These are phyloP conservation scores for Mortierella sp. DNA, from an alignment of 371 early-diverging fungal species.

Conservation along the genomic window DNA sequence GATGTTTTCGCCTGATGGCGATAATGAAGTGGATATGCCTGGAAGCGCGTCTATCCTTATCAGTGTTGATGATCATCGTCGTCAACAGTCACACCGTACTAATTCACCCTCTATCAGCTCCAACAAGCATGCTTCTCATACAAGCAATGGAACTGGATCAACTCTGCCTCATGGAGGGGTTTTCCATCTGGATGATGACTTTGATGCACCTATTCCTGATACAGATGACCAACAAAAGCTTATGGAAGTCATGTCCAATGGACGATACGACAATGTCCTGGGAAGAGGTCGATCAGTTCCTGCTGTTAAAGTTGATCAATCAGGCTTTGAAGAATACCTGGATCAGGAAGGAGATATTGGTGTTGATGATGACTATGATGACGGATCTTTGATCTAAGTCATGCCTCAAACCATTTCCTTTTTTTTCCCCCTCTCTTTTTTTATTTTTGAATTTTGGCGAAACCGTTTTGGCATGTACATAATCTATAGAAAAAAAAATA, in stretches of 20 bases:
- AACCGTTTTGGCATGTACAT: slow-evolving; percentile 1
- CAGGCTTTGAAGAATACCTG: slow-evolving; percentile 8
- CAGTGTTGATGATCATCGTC: slow-evolving; percentile 6
- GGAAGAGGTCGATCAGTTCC: slow-evolving; percentile 10
- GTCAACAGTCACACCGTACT: neutral
- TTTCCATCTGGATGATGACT: slow-evolving; percentile 47
- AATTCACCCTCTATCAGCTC: neutral
- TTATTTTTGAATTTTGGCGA: slow-evolving; percentile 6
- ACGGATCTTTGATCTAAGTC: slow-evolving; percentile 25
- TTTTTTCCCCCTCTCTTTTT: neutral
- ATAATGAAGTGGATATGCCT: slow-evolving; percentile 68
- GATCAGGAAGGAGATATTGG: slow-evolving; percentile 16
- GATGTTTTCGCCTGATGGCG: slow-evolving; percentile 72
- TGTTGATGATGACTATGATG: slow-evolving; percentile 32
- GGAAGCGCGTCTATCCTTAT: slow-evolving; percentile 48
- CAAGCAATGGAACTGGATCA: slow-evolving; percentile 7
- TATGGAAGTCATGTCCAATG: slow-evolving; percentile 8
- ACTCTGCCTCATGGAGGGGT: slow-evolving; percentile 48
- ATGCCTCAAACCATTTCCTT: neutral
- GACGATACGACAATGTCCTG: slow-evolving; percentile 11
- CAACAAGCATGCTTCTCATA: neutral
- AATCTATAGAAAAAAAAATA: neutral
- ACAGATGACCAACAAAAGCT: slow-evolving; percentile 8
- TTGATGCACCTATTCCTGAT: slow-evolving; percentile 4
- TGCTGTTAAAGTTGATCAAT: neutral